These are phyloP conservation scores for Kwoniella sp. DNA, from an alignment of 768 basidiomycete species.

Conservation along the genomic window DNA sequence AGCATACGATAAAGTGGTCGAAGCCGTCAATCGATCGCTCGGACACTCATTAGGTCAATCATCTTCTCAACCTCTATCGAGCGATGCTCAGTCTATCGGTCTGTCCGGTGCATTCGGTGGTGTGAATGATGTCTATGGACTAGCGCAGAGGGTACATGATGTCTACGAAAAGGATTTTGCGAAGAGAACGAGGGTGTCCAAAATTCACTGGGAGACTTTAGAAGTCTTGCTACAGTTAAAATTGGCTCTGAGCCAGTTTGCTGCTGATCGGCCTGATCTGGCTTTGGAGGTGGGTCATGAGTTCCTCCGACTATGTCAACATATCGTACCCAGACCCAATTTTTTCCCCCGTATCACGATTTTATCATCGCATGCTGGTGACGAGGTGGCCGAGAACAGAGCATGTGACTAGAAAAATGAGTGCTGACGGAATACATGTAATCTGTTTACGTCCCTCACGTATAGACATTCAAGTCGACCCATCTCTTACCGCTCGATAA, in stretches of 20 bases:
- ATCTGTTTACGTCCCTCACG: neutral
- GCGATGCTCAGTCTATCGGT: conserved; percentile 57
- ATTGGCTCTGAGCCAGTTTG: conserved; percentile 76
- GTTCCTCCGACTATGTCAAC: too few relatives aligned
- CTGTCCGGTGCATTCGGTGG: conserved; percentile 51
- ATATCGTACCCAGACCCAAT: too few relatives aligned
- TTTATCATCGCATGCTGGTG: too few relatives aligned
- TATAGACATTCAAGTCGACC: conserved; percentile 80
- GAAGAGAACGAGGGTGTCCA: conserved; percentile 71
- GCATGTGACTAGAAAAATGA: neutral
- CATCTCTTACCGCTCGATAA: conserved; percentile 82
- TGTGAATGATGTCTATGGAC: conserved; percentile 64
- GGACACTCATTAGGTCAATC: conserved; percentile 75
- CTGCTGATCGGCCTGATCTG: conserved; percentile 69
- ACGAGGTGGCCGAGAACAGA: too few relatives aligned
- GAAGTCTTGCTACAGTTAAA: conserved; percentile 72
- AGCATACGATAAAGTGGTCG: conserved; percentile 82
- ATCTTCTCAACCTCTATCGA: conserved; percentile 7
- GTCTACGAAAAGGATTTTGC: conserved; percentile 66
- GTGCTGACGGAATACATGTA: neutral
- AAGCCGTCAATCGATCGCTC: conserved; percentile 81
- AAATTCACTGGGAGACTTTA: conserved; percentile 64
- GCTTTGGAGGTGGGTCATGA: conserved; percentile 71
- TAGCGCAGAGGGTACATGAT: conserved; percentile 74
- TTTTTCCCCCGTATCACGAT: too few relatives aligned